Base-by-base conservation (phyloP, 768 basidiomycete genomes). In the Pulveroboletus sp. region DNA sequence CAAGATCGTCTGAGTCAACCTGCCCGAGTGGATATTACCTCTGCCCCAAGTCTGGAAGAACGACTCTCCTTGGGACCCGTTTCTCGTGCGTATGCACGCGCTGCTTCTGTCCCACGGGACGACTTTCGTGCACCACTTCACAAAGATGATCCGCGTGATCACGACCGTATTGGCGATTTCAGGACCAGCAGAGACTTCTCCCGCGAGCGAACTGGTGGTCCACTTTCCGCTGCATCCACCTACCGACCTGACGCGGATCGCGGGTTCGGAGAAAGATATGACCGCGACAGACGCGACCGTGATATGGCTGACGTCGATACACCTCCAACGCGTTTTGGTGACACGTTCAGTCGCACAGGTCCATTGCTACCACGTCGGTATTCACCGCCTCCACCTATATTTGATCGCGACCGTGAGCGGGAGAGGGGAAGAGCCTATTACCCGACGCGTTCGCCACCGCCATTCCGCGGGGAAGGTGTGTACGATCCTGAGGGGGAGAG, bases 221-320 rank as follows among this genome's bases (percentile, higher is more conserved):
- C 51, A n/a, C 47, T 27, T 17, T 2, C 31, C 42, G 39, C 47
- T 0, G 33, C 62, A 5, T 58, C 62, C n/a, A 50, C 53, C 2
- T 77, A 75, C 50, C 68, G 76, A 39, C 66, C 75, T 24, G 73
- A 76, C 30, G 57, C 57, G 53, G 69, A 72, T 36, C 68, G 71
- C 56, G 49, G 42, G 10, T 67, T 68, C 39, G 42, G 55, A 53
- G 73, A 72, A 46, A 63, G 61, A 52, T 57, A 54, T 48, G 59
- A 58, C 38, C 59, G 54, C 43, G 68, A 71, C 50, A 65, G 73
- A 50, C 68, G 73, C 21, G 73, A 73, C 30, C 67, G 71, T 17
- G 71, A 73, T 38, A 38, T 64, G 35, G 57, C 71, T 49, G 71
- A 71, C 43, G 54, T 71, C 36, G 71, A 73, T 49, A 37, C 56